Evolutionary conservation across 257 asterid species (phyloP).

Genomic region (Ajuga chamaepitys): DNA sequence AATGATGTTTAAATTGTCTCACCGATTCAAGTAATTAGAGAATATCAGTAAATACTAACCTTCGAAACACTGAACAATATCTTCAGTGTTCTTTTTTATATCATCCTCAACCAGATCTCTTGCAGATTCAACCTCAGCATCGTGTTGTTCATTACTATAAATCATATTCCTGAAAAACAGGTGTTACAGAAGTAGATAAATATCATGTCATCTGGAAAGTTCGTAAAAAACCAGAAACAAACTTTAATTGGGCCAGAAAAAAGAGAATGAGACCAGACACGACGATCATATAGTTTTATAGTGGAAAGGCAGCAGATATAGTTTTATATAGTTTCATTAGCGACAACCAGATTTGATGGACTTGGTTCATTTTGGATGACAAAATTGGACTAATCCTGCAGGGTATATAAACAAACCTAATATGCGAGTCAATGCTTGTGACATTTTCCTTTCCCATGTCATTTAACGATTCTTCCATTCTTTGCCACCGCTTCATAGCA

Average conservation of each 20-base stretch:
- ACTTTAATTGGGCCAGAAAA: background rate
- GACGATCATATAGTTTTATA: background rate
- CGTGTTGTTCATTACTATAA: slow-evolving; percentile 55
- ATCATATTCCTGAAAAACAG: slow-evolving; percentile 41
- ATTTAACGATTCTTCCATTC: slow-evolving; percentile 38
- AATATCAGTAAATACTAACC: slow-evolving; percentile 34
- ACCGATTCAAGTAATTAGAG: background rate
- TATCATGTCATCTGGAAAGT: background rate
- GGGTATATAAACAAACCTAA: slow-evolving; percentile 37
- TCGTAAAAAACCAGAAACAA: background rate
- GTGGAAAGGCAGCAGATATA: background rate
- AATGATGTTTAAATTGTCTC: background rate
- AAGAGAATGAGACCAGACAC: background rate
- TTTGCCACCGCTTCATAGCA: slow-evolving; percentile 42
- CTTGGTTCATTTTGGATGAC: background rate
- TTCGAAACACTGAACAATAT: slow-evolving; percentile 35
- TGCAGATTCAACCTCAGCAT: slow-evolving; percentile 49
- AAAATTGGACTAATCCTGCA: background rate
- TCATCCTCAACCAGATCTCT: slow-evolving; percentile 58
- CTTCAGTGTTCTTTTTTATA: slow-evolving; percentile 34
- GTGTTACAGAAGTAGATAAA: background rate
- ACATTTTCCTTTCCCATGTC: slow-evolving; percentile 52
- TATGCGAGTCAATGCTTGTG: slow-evolving; percentile 38
- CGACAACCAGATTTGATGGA: too few species aligned
- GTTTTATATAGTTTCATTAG: too few species aligned